Percentiles rank a stretch among this genome's conserved stretches.
These are phyloP conservation scores for Chimonanthus salicifolius DNA, from an alignment of 164 flowering plant species.

Conservation along the genomic window DNA sequence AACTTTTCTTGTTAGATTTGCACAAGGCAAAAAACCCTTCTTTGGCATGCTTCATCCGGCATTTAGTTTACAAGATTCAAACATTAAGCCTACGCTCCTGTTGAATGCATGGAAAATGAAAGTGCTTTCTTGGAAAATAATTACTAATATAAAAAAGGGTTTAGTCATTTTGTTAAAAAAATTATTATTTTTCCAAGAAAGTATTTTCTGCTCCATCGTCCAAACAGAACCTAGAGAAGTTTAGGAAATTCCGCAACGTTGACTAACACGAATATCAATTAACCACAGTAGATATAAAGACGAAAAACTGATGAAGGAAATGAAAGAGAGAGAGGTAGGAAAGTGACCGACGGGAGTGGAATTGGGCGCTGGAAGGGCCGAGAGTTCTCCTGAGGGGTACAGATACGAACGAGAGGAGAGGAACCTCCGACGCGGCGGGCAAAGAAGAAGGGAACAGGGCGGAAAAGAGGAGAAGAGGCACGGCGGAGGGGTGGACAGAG, in stretches of 20 bases:
- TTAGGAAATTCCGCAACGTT: background rate
- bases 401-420: background rate
- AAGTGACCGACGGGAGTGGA: background rate
- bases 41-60: too few species aligned
- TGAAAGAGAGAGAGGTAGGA: background rate
- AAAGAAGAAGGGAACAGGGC: background rate
- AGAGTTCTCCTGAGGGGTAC: background rate
- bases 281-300: background rate
- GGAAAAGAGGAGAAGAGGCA: background rate
- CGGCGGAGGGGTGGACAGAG: background rate
- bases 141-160: too few species aligned
- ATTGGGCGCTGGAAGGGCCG: background rate
- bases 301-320: background rate
- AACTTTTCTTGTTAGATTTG: too few species aligned
- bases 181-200: too few species aligned
- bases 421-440: background rate
- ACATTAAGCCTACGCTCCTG: too few species aligned
- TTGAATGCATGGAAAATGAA: too few species aligned
- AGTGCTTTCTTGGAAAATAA: too few species aligned
- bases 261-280: background rate
- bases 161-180: too few species aligned
- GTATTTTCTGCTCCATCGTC: background rate
- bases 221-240: too few species aligned
- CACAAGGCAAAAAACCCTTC: too few species aligned
- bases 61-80: too few species aligned